phyloP scores from a whole-genome alignment of 2,329 filamentous ascomycete species.

The Exophiala mesophila region DNA sequence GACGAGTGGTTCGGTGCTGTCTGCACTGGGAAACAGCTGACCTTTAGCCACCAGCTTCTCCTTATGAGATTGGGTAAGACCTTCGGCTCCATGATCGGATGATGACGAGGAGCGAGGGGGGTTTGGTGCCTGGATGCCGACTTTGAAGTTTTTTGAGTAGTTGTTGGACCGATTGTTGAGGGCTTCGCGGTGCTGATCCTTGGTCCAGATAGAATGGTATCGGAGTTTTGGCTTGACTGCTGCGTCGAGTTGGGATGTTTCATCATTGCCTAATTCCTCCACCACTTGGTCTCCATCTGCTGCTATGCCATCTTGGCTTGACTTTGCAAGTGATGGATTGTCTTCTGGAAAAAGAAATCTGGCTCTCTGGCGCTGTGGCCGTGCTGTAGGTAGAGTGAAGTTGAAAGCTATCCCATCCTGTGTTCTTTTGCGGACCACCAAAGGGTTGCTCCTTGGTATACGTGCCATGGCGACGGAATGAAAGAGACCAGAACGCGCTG shows the following conservation, averaged over 20 bases:
- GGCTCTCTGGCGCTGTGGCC: neutral
- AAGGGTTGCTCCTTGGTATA: no score
- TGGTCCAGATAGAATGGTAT: neutral
- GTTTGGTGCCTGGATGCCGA: neutral
- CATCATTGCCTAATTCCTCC: neutral
- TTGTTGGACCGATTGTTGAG: neutral
- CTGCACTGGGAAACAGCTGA: neutral
- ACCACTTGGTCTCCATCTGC: no score
- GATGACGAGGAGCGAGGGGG: neutral
- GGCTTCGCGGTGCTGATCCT: neutral
- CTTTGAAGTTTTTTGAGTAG: neutral
- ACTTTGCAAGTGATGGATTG: neutral
- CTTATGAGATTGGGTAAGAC: neutral
- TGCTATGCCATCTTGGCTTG: no score
- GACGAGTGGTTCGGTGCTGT: conserved; percentile 6
- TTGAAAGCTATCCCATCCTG: neutral
- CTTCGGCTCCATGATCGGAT: neutral
- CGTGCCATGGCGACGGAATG: no score
- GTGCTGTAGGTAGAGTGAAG: neutral
- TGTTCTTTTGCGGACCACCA: neutral
- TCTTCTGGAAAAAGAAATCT: neutral
- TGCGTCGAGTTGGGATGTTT: neutral
- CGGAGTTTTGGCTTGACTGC: neutral
- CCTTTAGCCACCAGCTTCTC: conserved; percentile 4
- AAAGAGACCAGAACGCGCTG: no score